Evolutionary conservation across 305 asterid species (phyloP), one percentile per base, ranked within the genome.

Genomic region (Solanum aculeatissimum): DNA sequence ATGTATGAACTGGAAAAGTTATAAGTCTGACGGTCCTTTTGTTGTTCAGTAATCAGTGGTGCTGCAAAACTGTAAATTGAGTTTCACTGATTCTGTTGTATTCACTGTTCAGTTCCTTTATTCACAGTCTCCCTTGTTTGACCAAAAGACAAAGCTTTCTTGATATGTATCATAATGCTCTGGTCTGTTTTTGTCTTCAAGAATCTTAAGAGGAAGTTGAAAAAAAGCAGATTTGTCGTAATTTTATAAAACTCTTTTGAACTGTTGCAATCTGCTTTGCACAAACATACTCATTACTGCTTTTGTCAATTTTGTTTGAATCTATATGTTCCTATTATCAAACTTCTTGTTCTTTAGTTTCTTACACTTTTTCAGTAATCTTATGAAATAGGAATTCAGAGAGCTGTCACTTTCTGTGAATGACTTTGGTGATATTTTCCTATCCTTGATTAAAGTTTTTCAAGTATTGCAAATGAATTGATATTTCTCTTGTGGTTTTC

Each of bases 151-250:
- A 43, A 42, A 81, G 27, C 42, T 66, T 23, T 68, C 35, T 40
- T 47, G 43, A 27, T 83, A 47, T 42, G 72, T 51, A 32, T 12
- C 25, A 75, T 53, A 53, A 29, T 27, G 27, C 82, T 18, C 65
- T 70, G 82, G 63, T 82, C 87, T 82, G 87, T 83, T 80, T 92
- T 92, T 93, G 94, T 92, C 91, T 84, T 83, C 80, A 89, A 85
- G 96, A 94, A 92, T 93, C 94, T 91, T 88, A 82, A 82, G 88
- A 83, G 83, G 84, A 83, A 71, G 62, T 54, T 45, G 80, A 29
- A 86, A 84, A 86, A 89, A 87, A 80, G 82, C 63, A 79, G 80
- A 55, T 88, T 89, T 87, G 90, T 91, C 91, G 85, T 88, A 82
- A 88, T 88, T 79, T 86, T 87, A 81, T 85, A 85, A 86, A 85